These are phyloP conservation scores for Talaromyces wortmannii DNA, from an alignment of 495 filamentous ascomycete species.

Conservation along the genomic window DNA sequence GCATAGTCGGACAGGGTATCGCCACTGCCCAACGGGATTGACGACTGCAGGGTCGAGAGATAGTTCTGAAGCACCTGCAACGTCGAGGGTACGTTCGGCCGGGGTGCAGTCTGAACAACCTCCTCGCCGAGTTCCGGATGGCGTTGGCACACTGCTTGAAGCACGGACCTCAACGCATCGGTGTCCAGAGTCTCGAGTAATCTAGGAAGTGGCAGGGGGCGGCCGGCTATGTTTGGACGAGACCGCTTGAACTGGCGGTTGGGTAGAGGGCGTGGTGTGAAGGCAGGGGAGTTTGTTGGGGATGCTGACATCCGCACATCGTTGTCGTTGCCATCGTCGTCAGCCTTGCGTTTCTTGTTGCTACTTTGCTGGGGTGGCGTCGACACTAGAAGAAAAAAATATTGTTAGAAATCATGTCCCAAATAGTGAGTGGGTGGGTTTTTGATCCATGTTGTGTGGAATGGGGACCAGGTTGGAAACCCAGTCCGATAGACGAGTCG, in stretches of 20 bases:
- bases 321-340: slow-evolving; percentile 60
- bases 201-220: slow-evolving; percentile 73
- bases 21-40: slow-evolving; percentile 84
- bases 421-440: too few relatives aligned
- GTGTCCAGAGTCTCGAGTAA: slow-evolving; percentile 86
- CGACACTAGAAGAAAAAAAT: slow-evolving; percentile 35
- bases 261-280: slow-evolving; percentile 57
- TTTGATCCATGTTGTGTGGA: too few relatives aligned
- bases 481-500: slow-evolving; percentile 4
- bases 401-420: not conserved
- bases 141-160: slow-evolving; percentile 82
- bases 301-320: slow-evolving; percentile 85
- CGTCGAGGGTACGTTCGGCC: slow-evolving; percentile 73
- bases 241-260: slow-evolving; percentile 58
- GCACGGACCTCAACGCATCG: slow-evolving; percentile 70
- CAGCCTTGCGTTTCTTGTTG: slow-evolving; percentile 81
- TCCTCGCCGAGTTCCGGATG: slow-evolving; percentile 72
- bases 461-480: too few relatives aligned
- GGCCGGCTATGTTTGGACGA: slow-evolving; percentile 63
- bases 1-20: slow-evolving; percentile 83
- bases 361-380: slow-evolving; percentile 42
- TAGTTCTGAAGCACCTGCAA: slow-evolving; percentile 76
- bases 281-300: slow-evolving; percentile 70
- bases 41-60: slow-evolving; percentile 64
- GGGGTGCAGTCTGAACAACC: slow-evolving; percentile 76